A percentile compares a stretch with the other conserved stretches of the same genome.
Conservation (phyloP, 23 red algal species). For the Gracilaria caudata region DNA sequence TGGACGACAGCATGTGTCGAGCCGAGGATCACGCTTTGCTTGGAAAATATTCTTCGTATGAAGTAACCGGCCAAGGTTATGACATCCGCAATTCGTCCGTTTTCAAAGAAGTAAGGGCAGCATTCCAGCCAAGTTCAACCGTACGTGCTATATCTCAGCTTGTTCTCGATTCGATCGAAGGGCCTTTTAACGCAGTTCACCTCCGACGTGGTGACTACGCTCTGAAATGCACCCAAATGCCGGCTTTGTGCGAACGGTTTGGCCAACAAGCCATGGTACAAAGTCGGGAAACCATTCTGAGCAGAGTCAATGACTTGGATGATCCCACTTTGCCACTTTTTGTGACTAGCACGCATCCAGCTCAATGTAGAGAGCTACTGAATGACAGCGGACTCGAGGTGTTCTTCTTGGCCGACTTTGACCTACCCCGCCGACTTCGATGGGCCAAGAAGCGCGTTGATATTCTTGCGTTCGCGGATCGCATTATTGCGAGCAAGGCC, state of each 20-base stretch:
- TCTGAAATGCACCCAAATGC: slow-evolving; percentile 47
- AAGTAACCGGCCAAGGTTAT: slow-evolving; percentile 41
- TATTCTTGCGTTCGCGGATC: slow-evolving; percentile 38
- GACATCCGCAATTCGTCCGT: not conserved
- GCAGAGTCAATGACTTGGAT: not conserved
- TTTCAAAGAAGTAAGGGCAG: slow-evolving; percentile 32
- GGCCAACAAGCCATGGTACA: slow-evolving; percentile 46
- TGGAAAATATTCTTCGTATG: slow-evolving; percentile 43
- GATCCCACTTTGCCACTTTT: slow-evolving; percentile 51
- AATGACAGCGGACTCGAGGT: not conserved
- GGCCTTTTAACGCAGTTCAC: slow-evolving; percentile 54
- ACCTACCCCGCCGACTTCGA: not conserved
- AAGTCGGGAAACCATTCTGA: slow-evolving; percentile 23
- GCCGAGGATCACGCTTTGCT: slow-evolving; percentile 8
- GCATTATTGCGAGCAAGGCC: slow-evolving; percentile 44
- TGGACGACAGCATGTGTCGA: slow-evolving; percentile 50
- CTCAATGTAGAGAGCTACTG: slow-evolving; percentile 22
- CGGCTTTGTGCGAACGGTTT: slow-evolving; percentile 25
- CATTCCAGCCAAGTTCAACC: slow-evolving; percentile 21
- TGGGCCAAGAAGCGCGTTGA: slow-evolving; percentile 10
- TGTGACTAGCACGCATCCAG: slow-evolving; percentile 33
- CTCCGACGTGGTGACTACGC: slow-evolving; percentile 45
- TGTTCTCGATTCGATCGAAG: slow-evolving; percentile 4
- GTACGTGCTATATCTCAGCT: slow-evolving; percentile 3
- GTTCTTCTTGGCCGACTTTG: slow-evolving; percentile 36